Evolutionary conservation across 495 filamentous ascomycete species (phyloP), one percentile per base, ranked within the genome.

Genomic region (Xylaria curta): DNA sequence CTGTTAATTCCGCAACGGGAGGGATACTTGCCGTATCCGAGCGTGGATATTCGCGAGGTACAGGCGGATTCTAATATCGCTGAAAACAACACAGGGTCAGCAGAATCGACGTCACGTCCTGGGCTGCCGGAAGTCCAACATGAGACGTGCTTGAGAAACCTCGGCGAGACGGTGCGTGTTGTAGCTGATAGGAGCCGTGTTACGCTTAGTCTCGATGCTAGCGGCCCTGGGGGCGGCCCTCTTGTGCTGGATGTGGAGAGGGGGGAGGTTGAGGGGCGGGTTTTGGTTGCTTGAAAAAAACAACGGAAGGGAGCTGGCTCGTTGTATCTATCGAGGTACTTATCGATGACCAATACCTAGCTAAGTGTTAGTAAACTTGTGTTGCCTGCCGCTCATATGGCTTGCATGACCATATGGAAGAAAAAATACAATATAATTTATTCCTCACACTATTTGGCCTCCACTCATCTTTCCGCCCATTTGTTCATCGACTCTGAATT

Each of bases 101-200:
- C 53, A 4, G 26, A 5, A 13, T 31, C 53, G 26, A 13, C 26
- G 7, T 31, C 53, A 9, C 53, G 12, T n/a, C 53, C 24, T 56
- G 53, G 53, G 17, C 42, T 36, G 72, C 42, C 38, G 72, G 70
- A 13, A 70, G 76, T 58, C 69, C 74, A 69, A 28, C 93, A 91
- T 76, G 94, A 97, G 82, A 92, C 91, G 26, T 93, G 97, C 75
- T 93, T 91, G 72, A 83, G 87, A 72, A 95, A 92, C 73, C 82
- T 92, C 68, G 92, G 89, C 3, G 90, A 97, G 83, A 91, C 89
- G 44, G 85, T 98, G 10, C 78, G 91, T 44, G 94, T 98, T 1
- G 81, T 97, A 42, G 88, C 90, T 21, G 91, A 96, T 81, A 81
- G 93, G 60, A 87, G 82, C 60, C 91, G 88, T 76, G 93, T 92